These are phyloP conservation scores for Protea cynaroides DNA, from an alignment of 164 flowering plant genomes.

Conservation along the genomic window DNA sequence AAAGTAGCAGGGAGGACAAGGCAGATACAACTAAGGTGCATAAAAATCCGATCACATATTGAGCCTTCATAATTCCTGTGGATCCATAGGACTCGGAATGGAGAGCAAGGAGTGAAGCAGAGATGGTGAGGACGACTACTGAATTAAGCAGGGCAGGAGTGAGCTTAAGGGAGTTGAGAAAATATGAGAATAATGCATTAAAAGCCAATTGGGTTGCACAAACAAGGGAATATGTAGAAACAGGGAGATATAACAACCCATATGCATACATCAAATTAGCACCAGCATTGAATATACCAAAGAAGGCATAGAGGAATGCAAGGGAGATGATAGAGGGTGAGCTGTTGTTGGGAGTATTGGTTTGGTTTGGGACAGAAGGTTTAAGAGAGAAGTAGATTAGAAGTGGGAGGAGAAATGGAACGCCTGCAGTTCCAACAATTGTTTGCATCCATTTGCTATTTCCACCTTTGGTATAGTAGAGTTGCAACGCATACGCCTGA, in stretches of 20 bases:
- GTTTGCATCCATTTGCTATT: slow-evolving; percentile 22
- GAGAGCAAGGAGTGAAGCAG: slow-evolving; percentile 9
- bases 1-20: no score
- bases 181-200: slow-evolving; percentile 17
- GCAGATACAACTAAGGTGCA: no score
- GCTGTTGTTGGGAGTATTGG: neutral
- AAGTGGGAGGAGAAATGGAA: slow-evolving; percentile 10
- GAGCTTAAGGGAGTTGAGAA: slow-evolving; percentile 17
- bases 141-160: slow-evolving; percentile 16
- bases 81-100: neutral
- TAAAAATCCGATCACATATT: neutral
- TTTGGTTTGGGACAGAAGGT: neutral
- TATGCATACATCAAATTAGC: slow-evolving; percentile 18
- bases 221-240: slow-evolving; percentile 19
- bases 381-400: neutral
- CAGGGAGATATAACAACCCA: slow-evolving; percentile 18
- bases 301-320: neutral
- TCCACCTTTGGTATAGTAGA: slow-evolving; percentile 17
- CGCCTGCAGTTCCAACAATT: slow-evolving; percentile 5
- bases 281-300: slow-evolving; percentile 2
- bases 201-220: slow-evolving; percentile 24
- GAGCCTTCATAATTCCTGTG: neutral
- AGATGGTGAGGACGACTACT: slow-evolving; percentile 14
- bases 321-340: neutral
- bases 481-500: slow-evolving; percentile 8